Conservation (phyloP, 192 early-diverging fungal species). For the Oehlia diaphana region DNA sequence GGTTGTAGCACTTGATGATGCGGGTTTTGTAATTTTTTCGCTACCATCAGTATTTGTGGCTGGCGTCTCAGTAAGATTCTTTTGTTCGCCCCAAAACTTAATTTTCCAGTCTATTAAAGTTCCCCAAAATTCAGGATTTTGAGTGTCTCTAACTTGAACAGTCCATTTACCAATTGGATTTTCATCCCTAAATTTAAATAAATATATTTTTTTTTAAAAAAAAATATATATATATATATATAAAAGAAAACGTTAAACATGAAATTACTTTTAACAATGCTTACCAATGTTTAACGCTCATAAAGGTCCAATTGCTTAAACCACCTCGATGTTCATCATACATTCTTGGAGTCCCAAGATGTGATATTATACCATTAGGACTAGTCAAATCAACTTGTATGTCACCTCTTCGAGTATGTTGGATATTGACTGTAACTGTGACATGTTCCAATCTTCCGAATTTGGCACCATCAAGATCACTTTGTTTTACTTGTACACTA, state of each 20-base stretch:
- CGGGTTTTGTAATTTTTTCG: not conserved
- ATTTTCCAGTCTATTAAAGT: conserved; percentile 67
- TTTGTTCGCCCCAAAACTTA: conserved; percentile 65
- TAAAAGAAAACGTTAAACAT: too few relatives aligned
- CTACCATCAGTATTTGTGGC: not conserved
- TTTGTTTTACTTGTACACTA: conserved; percentile 47
- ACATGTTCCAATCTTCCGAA: conserved; percentile 80
- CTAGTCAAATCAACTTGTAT: conserved; percentile 80
- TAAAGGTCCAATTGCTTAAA: conserved; percentile 88
- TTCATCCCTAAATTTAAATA: conserved; percentile 75
- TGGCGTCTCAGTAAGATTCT: not conserved
- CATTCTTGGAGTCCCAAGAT: conserved; percentile 64
- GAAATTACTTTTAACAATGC: conserved; percentile 6
- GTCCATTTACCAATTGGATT: conserved; percentile 83
- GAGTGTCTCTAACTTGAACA: conserved; percentile 65
- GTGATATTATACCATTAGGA: conserved; percentile 65
- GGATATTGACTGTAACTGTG: conserved; percentile 80
- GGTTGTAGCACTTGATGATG: not conserved
- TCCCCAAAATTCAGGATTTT: conserved; percentile 53
- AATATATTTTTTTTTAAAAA: too few relatives aligned
- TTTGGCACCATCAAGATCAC: conserved; percentile 43
- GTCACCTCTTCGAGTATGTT: conserved; percentile 82
- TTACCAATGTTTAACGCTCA: conserved; percentile 96
- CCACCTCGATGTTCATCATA: conserved; percentile 69
- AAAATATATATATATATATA: too few relatives aligned